phyloP scores from a whole-genome alignment of 345 rosid genomes.

The Laguncularia racemosa region DNA sequence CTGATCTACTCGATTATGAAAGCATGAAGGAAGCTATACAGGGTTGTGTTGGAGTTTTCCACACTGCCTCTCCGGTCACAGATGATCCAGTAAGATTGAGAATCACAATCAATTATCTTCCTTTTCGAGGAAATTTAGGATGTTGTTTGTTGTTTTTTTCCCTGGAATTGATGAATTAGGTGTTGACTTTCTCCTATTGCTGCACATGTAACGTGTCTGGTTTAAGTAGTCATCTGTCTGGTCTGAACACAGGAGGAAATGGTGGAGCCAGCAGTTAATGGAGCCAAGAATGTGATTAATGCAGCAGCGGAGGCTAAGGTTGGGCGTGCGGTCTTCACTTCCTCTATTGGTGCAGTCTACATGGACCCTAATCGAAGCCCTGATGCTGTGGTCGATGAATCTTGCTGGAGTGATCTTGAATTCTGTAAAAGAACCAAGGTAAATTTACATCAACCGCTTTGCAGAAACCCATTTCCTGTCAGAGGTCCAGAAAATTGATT shows the following conservation, averaged over 20 bases:
- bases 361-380: conserved; percentile 87
- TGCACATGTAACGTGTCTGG: no score
- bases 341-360: conserved; percentile 82
- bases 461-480: no score
- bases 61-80: conserved; percentile 81
- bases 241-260: conserved; percentile 54
- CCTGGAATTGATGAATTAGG: not conserved
- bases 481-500: no score
- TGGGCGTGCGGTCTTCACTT: conserved; percentile 75
- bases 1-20: conserved; percentile 74
- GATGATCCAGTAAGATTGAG: conserved; percentile 59
- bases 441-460: not conserved
- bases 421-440: conserved; percentile 88
- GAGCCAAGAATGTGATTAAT: conserved; percentile 66
- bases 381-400: conserved; percentile 66
- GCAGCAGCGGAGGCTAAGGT: conserved; percentile 83
- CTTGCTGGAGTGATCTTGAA: conserved; percentile 92
- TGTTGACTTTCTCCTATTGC: not conserved
- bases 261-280: conserved; percentile 90
- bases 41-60: conserved; percentile 90
- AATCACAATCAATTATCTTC: no score
- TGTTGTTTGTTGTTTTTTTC: no score
- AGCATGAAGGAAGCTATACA: conserved; percentile 50
- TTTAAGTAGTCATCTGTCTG: no score
- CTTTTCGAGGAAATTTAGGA: no score